Evolutionary conservation across 345 rosid genomes (phyloP).

Genomic region (Salix purpurea): DNA sequence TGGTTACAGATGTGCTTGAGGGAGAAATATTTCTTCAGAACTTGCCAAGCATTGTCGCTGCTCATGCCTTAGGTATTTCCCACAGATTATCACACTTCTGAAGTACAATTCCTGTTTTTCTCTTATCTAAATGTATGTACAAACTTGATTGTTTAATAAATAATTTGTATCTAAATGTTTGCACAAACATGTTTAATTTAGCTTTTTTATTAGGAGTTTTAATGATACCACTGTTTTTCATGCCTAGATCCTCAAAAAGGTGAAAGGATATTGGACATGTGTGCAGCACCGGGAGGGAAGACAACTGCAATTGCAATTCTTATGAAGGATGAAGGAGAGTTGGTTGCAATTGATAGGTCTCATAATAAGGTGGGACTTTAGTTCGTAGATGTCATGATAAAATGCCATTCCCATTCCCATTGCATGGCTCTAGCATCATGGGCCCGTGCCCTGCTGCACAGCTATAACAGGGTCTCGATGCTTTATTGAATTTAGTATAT

Average conservation of each 20-base stretch:
- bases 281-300: constrained; percentile 99
- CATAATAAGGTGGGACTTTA: constrained; percentile 72
- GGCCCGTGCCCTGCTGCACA: not conserved
- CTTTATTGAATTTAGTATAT: not conserved
- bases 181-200: not conserved
- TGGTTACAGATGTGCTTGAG: constrained; percentile 65
- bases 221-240: not conserved
- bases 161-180: not conserved
- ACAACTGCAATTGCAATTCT: constrained; percentile 89
- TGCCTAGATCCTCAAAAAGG: constrained; percentile 87
- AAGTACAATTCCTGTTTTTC: not conserved
- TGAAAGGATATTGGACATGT: constrained; percentile 91
- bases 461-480: not conserved
- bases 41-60: constrained; percentile 82
- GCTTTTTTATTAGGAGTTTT: not conserved
- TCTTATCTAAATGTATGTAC: too few relatives aligned
- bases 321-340: constrained; percentile 91
- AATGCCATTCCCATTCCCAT: not conserved
- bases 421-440: not conserved
- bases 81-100: not conserved
- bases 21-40: constrained; percentile 97
- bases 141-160: too few relatives aligned
- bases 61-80: constrained; percentile 81
- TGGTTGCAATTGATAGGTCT: constrained; percentile 88
- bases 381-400: not conserved